Evolutionary conservation across 73 alveolate genomes (phyloP).

Genomic region (Diophrys sp.): DNA sequence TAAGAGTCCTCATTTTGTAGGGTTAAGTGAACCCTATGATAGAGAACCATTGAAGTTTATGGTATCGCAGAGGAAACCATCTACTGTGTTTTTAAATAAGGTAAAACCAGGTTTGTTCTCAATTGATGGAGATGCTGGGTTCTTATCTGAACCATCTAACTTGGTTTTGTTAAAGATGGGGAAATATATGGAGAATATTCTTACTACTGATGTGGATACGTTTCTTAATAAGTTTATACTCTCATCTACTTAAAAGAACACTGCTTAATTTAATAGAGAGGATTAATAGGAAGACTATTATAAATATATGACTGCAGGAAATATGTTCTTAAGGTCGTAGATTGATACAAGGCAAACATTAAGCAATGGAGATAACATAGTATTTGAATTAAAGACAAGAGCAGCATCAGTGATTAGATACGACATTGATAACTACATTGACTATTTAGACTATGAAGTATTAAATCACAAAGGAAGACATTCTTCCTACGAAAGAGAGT

Average conservation of each 20-base stretch:
- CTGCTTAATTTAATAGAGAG: no score
- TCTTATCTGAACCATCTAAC: conserved; percentile 52
- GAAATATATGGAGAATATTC: conserved; percentile 75
- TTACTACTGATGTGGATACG: conserved; percentile 51
- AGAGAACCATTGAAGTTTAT: conserved; percentile 75
- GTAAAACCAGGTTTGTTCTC: conserved; percentile 56
- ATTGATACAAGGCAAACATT: conserved; percentile 73
- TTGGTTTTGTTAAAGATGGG: conserved; percentile 74
- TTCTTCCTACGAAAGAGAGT: conserved; percentile 79
- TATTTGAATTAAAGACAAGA: conserved; percentile 85
- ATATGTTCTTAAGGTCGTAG: conserved; percentile 77
- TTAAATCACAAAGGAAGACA: conserved; percentile 51
- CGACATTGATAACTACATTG: conserved; percentile 72
- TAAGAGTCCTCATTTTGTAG: conserved; percentile 74
- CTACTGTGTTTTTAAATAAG: conserved; percentile 56
- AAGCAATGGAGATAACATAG: conserved; percentile 60
- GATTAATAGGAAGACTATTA: conserved; percentile 59
- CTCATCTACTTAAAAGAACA: no score
- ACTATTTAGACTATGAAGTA: conserved; percentile 81
- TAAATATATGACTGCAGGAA: conserved; percentile 61
- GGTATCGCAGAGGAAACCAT: conserved; percentile 85
- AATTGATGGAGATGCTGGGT: conserved; percentile 80
- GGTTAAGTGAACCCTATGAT: conserved; percentile 56
- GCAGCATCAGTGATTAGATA: conserved; percentile 81
- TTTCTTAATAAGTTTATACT: conserved; percentile 44